These are phyloP conservation scores for Henckelia pumila DNA, from an alignment of 257 asterid genomes.

Conservation along the genomic window DNA sequence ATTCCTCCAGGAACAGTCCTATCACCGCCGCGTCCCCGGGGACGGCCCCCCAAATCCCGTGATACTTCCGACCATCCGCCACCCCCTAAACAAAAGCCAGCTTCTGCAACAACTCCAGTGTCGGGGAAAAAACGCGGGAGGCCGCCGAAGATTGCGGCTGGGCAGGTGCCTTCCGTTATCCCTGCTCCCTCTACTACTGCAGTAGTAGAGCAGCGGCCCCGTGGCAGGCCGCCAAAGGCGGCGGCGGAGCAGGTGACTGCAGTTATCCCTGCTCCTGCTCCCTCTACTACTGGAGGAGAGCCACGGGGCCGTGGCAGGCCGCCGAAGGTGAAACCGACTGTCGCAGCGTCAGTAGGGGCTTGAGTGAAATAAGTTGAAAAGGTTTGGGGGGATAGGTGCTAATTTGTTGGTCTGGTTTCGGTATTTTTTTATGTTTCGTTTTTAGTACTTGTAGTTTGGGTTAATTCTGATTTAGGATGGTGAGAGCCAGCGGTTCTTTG, in stretches of 20 bases:
- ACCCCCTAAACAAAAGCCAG: constrained; percentile 38
- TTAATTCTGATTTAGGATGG: constrained; percentile 35
- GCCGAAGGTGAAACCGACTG: constrained; percentile 65
- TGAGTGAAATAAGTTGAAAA: constrained; percentile 30
- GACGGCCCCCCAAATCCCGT: constrained; percentile 64
- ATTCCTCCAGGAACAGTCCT: constrained; percentile 33
- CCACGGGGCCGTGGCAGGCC: constrained; percentile 86
- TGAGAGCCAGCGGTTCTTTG: constrained; percentile 18
- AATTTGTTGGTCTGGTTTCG: constrained; percentile 31
- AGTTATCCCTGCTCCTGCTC: constrained; percentile 18
- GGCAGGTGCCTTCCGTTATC: neutral
- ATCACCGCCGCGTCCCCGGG: constrained; percentile 64
- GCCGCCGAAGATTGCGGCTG: constrained; percentile 50
- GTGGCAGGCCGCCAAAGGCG: constrained; percentile 78
- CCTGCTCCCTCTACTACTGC: constrained; percentile 17
- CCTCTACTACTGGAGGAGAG: constrained; percentile 18
- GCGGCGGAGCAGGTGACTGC: constrained; percentile 8
- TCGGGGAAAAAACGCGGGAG: constrained; percentile 75
- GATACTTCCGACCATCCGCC: constrained; percentile 39
- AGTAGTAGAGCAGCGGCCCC: constrained; percentile 44
- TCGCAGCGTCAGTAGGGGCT: constrained; percentile 65
- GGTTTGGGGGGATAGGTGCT: constrained; percentile 37
- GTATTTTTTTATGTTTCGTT: constrained; percentile 8
- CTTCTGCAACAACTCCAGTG: constrained; percentile 8
- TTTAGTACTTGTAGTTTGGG: constrained; percentile 37